Evolutionary conservation across 805 yeast genomes (phyloP), one percentile per base, ranked within the genome.

Genomic region (Blastobotrys peoriensis): DNA sequence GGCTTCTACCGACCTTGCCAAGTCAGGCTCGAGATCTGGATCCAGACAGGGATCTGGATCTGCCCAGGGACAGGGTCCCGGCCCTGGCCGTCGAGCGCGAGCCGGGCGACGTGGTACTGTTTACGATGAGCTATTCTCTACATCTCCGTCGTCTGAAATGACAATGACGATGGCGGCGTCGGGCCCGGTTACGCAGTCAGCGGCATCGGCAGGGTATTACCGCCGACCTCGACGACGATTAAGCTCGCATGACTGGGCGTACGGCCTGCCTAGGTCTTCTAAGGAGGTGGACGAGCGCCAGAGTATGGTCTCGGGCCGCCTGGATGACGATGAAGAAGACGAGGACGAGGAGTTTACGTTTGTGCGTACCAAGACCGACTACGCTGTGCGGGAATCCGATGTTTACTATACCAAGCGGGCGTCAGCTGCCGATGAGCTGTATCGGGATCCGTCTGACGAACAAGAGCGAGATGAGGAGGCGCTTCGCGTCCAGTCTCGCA

Each of bases 371-470:
- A 54, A 44, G 38, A 55, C 50, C 8, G 81, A 80, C 56, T 79
- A 79, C 58, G 73, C 81, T 0, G 73, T 74, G 1, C 64, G 86
- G 47, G 86, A 80, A 55, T 80, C 77, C 1, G 86, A 80, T 56
- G 52, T 68, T 25, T 76, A 76, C 46, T 51, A 51, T 45, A 53
- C 56, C 22, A 50, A 52, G 33, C 19, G 39, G 8, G 21, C 30
- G 8, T 25, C 30, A 25, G 13, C 30, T 25, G 30, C 30, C 13
- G 30, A 25, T 25, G 30, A 25, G 30, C 13, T 25, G 30, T 8
- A 25, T 8, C 13, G 8, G 8, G 30, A 25, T 8, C 30, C 10
- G 8, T 25, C 30, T 8, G 30, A 8, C 8, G 30, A 13, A 25
- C 13, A 25, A 8, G 30, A 25, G 30, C 30, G 13, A 4, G 41